Evolutionary conservation across 2,329 filamentous ascomycete genomes (phyloP).

Genomic region (Leptographium flavum): DNA sequence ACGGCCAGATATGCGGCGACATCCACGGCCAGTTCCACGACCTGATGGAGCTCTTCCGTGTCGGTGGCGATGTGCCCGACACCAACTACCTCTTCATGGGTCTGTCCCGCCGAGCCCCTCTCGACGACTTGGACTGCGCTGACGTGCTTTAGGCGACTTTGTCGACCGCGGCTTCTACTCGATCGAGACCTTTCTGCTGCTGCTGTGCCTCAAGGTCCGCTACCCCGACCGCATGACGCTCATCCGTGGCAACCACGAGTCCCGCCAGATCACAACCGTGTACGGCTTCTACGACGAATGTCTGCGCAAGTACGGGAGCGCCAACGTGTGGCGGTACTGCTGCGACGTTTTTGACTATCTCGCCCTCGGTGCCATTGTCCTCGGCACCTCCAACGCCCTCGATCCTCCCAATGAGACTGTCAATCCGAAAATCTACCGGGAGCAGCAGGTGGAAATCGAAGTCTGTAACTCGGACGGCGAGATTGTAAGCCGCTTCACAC

Average conservation of each 20-base stretch:
- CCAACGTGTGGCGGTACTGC: conserved; percentile 94
- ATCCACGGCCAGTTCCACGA: conserved; percentile 97
- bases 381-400: conserved; percentile 65
- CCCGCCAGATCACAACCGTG: conserved; percentile 89
- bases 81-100: conserved; percentile 97
- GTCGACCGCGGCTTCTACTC: conserved; percentile 98
- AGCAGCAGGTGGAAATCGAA: conserved; percentile 79
- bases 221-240: conserved; percentile 96
- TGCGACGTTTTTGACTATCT: conserved; percentile 98
- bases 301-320: conserved; percentile 85
- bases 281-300: conserved; percentile 99
- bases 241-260: conserved; percentile 91
- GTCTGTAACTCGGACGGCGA: conserved; percentile 75
- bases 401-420: conserved; percentile 31
- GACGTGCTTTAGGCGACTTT: conserved; percentile 56
- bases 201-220: conserved; percentile 90
- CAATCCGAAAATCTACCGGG: conserved; percentile 31
- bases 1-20: conserved; percentile 73
- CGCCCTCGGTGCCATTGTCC: conserved; percentile 73
- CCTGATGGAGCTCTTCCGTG: conserved; percentile 89
- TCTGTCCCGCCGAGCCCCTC: conserved; percentile 20
- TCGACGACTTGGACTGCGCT: not conserved
- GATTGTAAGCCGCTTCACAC: conserved; percentile 55
- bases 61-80: conserved; percentile 85
- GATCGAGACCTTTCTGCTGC: conserved; percentile 87